phyloP scores from a whole-genome alignment of 1,139 yeast species.

The Diutina rugosa region DNA sequence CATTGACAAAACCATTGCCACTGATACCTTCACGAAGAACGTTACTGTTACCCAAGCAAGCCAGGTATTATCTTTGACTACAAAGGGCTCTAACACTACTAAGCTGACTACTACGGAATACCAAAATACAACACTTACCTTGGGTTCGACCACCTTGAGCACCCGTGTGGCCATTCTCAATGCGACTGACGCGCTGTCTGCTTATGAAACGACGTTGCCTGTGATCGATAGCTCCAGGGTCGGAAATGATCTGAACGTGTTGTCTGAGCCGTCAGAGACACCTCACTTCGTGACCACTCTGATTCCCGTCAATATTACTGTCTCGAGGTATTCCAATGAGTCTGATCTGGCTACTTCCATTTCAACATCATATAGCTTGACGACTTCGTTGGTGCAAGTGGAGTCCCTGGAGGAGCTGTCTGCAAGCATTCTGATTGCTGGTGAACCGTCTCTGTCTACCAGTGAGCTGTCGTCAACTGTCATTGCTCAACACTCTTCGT shows the following conservation, averaged over 20 bases:
- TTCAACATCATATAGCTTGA: not conserved
- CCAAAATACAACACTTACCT: conserved; percentile 9
- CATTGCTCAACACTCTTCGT: not conserved
- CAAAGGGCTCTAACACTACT: conserved; percentile 8
- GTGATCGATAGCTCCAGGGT: not conserved
- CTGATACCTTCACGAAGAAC: not conserved
- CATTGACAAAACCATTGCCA: conserved; percentile 6
- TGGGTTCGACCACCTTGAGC: conserved; percentile 6
- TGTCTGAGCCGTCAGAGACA: conserved; percentile 1
- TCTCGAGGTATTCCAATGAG: not conserved
- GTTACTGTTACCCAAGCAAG: conserved; percentile 1
- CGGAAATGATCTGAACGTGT: not conserved
- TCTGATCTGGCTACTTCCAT: not conserved
- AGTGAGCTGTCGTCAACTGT: not conserved
- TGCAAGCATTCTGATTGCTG: not conserved
- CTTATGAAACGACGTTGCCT: not conserved
- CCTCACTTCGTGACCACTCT: not conserved
- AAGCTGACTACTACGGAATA: conserved; percentile 10
- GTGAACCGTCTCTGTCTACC: not conserved
- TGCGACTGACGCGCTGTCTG: not conserved
- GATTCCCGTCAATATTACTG: not conserved
- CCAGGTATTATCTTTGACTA: not conserved
- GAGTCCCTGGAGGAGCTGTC: not conserved
- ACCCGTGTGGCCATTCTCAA: not conserved
- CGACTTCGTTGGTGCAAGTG: not conserved